phyloP scores from a whole-genome alignment of 2,329 filamentous ascomycete species.

The Pseudonectria buxi region DNA sequence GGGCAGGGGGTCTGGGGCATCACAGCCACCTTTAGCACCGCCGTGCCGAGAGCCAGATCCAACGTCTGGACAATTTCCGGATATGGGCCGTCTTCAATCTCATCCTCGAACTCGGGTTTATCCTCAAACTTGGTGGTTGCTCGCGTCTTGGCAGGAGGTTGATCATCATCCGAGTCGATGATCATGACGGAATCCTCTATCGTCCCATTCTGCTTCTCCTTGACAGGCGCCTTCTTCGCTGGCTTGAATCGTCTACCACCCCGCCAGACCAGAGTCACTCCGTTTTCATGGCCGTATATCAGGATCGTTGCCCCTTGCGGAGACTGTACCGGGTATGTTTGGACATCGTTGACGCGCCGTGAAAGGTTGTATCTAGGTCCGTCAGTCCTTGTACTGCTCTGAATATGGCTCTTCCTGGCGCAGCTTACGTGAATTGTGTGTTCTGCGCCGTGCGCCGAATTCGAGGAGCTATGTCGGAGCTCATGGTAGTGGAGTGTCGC shows the following conservation, averaged over 20 bases:
- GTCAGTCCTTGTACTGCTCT: constrained; percentile 2
- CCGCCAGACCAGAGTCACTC: constrained; percentile 55
- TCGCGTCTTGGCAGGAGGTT: constrained; percentile 29
- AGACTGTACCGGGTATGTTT: constrained; percentile 54
- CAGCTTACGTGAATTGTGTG: constrained; percentile 40
- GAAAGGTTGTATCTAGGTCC: constrained; percentile 50
- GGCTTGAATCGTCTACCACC: constrained; percentile 55
- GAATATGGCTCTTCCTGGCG: not conserved
- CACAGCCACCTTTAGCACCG: constrained; percentile 49
- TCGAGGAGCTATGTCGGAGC: constrained; percentile 28
- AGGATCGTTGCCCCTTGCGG: constrained; percentile 58
- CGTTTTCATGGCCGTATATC: constrained; percentile 58
- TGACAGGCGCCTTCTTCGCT: constrained; percentile 27
- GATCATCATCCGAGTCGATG: constrained; percentile 57
- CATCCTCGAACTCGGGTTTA: constrained; percentile 52
- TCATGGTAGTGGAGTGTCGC: constrained; percentile 24
- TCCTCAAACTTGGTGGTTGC: constrained; percentile 36
- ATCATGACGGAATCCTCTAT: constrained; percentile 52
- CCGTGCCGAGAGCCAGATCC: constrained; percentile 52
- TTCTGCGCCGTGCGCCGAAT: constrained; percentile 43
- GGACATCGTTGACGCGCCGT: constrained; percentile 51
- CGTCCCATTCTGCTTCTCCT: constrained; percentile 46
- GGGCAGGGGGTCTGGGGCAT: constrained; percentile 44
- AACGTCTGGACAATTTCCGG: constrained; percentile 53
- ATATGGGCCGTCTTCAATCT: constrained; percentile 41